Evolutionary conservation across 208 protist species (phyloP).

Genomic region (Leptomonas pyrrhocoris): DNA sequence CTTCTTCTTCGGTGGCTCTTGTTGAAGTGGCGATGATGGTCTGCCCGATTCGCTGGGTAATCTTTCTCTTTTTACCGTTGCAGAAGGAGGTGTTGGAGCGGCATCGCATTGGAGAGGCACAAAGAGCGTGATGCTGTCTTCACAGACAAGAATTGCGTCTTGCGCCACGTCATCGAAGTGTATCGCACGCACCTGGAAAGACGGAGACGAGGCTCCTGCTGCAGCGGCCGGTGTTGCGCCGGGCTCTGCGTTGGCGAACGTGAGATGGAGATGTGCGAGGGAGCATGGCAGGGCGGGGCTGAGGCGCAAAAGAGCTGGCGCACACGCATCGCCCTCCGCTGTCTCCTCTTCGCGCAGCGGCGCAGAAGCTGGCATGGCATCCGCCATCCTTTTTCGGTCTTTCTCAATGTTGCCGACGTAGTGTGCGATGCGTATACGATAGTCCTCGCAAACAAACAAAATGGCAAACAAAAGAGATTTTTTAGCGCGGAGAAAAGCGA

Average conservation of each 20-base stretch:
- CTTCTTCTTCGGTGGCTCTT: background rate
- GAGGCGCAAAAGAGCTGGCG: constrained; percentile 7
- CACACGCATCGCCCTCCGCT: background rate
- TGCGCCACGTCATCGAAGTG: constrained; percentile 62
- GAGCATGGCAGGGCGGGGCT: constrained; percentile 3
- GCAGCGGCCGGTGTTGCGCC: background rate
- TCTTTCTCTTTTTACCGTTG: too few species aligned
- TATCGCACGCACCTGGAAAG: constrained; percentile 34
- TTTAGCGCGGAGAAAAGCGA: background rate
- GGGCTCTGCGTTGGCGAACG: background rate
- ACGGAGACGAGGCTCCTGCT: background rate
- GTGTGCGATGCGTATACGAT: background rate
- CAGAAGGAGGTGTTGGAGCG: background rate
- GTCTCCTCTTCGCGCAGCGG: background rate
- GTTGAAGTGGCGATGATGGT: background rate
- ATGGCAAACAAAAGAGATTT: background rate
- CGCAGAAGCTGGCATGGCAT: background rate
- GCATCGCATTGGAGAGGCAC: constrained; percentile 16
- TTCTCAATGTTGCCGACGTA: too few species aligned
- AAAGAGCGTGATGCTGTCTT: constrained; percentile 37
- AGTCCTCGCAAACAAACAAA: background rate
- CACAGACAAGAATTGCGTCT: constrained; percentile 55
- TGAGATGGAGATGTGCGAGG: background rate
- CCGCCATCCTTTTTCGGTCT: background rate
- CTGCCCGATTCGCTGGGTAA: too few species aligned